phyloP scores from a whole-genome alignment of 2,329 filamentous ascomycete species.

The Aurifilum marmelostoma region DNA sequence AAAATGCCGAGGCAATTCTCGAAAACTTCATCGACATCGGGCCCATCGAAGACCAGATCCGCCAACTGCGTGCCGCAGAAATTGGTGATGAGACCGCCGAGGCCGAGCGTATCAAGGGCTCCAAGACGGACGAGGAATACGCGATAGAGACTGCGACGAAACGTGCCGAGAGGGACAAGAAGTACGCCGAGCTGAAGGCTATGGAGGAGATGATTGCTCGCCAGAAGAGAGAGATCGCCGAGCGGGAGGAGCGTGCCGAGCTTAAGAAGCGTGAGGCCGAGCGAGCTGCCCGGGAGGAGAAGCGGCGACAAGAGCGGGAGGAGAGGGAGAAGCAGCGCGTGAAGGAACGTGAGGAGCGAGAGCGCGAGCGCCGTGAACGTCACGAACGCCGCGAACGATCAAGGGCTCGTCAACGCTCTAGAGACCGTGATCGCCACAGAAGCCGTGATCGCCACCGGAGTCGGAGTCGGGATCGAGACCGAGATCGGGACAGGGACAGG shows the following conservation, averaged over 20 bases:
- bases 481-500: conserved; percentile 33
- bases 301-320: conserved; percentile 41
- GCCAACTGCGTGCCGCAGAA: conserved; percentile 67
- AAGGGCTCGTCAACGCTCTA: conserved; percentile 50
- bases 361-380: conserved; percentile 54
- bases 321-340: conserved; percentile 45
- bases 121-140: conserved; percentile 76
- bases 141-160: conserved; percentile 66
- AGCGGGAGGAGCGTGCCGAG: conserved; percentile 49
- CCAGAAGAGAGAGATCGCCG: conserved; percentile 60
- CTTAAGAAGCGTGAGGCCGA: conserved; percentile 40
- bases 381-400: conserved; percentile 8
- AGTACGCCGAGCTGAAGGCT: conserved; percentile 62
- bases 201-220: conserved; percentile 65
- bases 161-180: conserved; percentile 62
- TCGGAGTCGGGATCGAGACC: conserved; percentile 41
- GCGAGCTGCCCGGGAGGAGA: conserved; percentile 38
- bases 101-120: conserved; percentile 65
- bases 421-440: conserved; percentile 45
- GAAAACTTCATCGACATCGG: conserved; percentile 68
- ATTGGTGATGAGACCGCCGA: conserved; percentile 71
- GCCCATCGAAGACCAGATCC: conserved; percentile 70
- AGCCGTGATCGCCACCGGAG: conserved; percentile 44
- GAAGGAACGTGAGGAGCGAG: conserved; percentile 44
- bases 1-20: conserved; percentile 69